Conservation (phyloP, 208 protist species). For the Trypanosoma boissoni region DNA sequence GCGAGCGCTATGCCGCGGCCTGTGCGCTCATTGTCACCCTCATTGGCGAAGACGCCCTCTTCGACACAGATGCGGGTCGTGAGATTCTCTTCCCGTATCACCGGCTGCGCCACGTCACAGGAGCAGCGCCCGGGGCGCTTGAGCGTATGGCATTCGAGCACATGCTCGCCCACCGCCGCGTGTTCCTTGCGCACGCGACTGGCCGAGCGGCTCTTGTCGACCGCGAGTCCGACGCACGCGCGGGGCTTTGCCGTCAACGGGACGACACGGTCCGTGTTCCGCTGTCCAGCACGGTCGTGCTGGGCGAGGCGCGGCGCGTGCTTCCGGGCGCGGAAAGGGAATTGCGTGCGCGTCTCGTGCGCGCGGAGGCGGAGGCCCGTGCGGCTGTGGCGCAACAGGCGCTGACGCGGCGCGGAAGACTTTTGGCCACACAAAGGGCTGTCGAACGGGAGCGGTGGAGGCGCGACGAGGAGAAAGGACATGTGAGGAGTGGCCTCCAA, state of each 20-base stretch:
- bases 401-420: background rate
- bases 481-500: too few species aligned
- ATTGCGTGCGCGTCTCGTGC: background rate
- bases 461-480: too few species aligned
- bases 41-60: constrained; percentile 10
- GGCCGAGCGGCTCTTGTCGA: background rate
- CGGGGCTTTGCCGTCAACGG: background rate
- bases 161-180: constrained; percentile 3
- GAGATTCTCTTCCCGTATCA: constrained; percentile 13
- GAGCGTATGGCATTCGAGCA: constrained; percentile 23
- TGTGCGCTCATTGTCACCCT: constrained; percentile 11
- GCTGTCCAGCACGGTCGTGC: constrained; percentile 1
- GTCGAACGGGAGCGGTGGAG: too few species aligned
- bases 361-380: background rate
- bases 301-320: background rate
- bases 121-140: background rate
- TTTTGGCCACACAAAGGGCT: too few species aligned
- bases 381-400: background rate
- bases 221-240: constrained; percentile 47
- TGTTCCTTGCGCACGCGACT: background rate
- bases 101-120: constrained; percentile 5
- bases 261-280: background rate
- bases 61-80: constrained; percentile 2
- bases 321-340: background rate
- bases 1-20: constrained; percentile 13